Evolutionary conservation across 805 yeast genomes (phyloP), one percentile per base, ranked within the genome.

Genomic region (Pichia eremophila): DNA sequence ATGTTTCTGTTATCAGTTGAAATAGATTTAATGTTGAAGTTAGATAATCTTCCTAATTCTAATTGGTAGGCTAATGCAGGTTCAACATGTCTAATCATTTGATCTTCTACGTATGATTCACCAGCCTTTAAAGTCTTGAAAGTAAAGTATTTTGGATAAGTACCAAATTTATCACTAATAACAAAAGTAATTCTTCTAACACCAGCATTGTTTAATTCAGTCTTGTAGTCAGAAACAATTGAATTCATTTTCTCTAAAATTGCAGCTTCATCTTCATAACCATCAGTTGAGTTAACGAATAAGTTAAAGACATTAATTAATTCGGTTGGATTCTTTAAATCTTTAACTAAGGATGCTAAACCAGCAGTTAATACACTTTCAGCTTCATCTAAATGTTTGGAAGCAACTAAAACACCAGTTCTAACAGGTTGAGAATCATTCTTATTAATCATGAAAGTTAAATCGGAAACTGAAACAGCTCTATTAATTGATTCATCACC

Each of bases 21-120:
- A 47, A 91, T 86, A 45, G 96, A 98, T 65, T 84, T 88, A 69
- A 91, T 87, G 71, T 87, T 82, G 72, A 93, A 93, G 73, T 93
- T 95, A 41, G 95, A 87, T 69, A 93, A 75, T 71, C 98, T 82
- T 60, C 87, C 91, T 54, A 93, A 76, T 70, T 93, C 99, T 57
- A 93, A 77, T 73, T 93, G 99, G 85, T 81, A 93, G 45, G 99
- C 98, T 60, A 91, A 75, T 39, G 98, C 96, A 25, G 99, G 99
- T 68, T 93, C 98, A 57, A 93, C 89, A 65, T 93, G 97, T 73
- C 99, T 89, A 65, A 93, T 85, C 19, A 90, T 90, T 68, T 83
- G 80, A 71, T 93, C 95, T 71, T 93, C 99, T 35, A 58, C 60
- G 64, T 85, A 93, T 36, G 75, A 75, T 45, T 95, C 95, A 52